Evolutionary conservation across 805 yeast species (phyloP).

Genomic region (Suhomyces faveliae): DNA sequence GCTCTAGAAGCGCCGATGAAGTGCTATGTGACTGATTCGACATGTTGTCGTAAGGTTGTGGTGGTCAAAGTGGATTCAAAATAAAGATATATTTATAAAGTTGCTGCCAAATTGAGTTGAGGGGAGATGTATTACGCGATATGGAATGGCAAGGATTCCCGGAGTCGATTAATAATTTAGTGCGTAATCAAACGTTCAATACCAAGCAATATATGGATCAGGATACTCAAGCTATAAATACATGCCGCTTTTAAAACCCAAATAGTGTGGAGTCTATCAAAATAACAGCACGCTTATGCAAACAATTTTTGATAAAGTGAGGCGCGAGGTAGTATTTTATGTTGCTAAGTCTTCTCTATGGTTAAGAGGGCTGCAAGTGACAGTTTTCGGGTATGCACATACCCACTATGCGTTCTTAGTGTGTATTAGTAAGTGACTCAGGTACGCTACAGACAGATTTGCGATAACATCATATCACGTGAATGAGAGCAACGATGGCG

Average conservation of each 20-base stretch:
- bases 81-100: no score
- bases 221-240: constrained; percentile 1
- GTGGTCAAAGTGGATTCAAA: not conserved
- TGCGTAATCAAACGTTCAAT: not conserved
- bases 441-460: not conserved
- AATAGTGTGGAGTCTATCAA: constrained; percentile 2
- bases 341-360: not conserved
- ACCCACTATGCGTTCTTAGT: not conserved
- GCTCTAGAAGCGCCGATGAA: constrained; percentile 58
- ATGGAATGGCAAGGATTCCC: not conserved
- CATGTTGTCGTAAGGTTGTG: constrained; percentile 4
- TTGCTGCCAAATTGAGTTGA: not conserved
- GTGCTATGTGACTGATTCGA: constrained; percentile 15
- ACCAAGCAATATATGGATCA: not conserved
- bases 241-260: not conserved
- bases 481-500: not conserved
- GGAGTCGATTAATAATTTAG: no score
- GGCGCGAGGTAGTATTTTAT: not conserved
- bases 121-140: not conserved
- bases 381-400: not conserved
- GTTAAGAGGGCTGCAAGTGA: not conserved
- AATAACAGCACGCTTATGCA: not conserved
- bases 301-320: not conserved
- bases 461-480: constrained; percentile 8
- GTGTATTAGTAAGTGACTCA: not conserved